phyloP scores from a whole-genome alignment of 345 rosid genomes.

The Raphanus raphanistrum region DNA sequence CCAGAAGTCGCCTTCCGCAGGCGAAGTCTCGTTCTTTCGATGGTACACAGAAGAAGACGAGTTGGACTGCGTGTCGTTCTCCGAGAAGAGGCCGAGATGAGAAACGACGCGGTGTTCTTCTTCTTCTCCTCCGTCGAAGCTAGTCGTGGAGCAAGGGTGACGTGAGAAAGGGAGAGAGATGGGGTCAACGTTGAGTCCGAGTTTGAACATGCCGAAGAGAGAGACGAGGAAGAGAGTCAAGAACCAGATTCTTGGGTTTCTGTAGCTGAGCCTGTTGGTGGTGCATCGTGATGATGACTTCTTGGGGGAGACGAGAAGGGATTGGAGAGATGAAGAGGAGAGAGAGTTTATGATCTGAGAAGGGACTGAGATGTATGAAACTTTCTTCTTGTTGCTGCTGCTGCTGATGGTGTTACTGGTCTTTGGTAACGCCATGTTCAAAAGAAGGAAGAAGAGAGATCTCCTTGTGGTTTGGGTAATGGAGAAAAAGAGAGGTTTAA shows the following conservation, averaged over 20 bases:
- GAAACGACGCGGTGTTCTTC: conserved; percentile 14
- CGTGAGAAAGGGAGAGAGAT: conserved; percentile 48
- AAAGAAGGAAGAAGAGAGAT: not conserved
- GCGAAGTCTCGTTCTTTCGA: conserved; percentile 32
- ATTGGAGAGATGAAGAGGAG: conserved; percentile 71
- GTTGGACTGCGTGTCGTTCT: not conserved
- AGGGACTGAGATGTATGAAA: conserved; percentile 68
- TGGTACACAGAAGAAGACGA: not conserved
- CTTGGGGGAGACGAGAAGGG: conserved; percentile 73
- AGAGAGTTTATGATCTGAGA: conserved; percentile 69
- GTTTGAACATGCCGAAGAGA: conserved; percentile 64
- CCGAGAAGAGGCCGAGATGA: conserved; percentile 29
- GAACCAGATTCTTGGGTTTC: conserved; percentile 62
- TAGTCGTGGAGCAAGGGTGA: conserved; percentile 51
- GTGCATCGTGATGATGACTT: conserved; percentile 42
- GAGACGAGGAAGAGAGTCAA: conserved; percentile 61
- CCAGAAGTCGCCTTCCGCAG: conserved; percentile 67
- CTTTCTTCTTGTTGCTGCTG: conserved; percentile 44
- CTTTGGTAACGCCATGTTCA: conserved; percentile 51
- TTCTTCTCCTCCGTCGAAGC: conserved; percentile 8
- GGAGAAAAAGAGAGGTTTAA: conserved; percentile 3
- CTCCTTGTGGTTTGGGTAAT: not conserved
- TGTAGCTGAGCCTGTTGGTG: conserved; percentile 38
- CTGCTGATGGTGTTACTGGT: conserved; percentile 3
- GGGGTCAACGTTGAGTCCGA: conserved; percentile 58